These are phyloP conservation scores for Phaeolepiota aurea DNA, from an alignment of 768 basidiomycete species.

Conservation along the genomic window DNA sequence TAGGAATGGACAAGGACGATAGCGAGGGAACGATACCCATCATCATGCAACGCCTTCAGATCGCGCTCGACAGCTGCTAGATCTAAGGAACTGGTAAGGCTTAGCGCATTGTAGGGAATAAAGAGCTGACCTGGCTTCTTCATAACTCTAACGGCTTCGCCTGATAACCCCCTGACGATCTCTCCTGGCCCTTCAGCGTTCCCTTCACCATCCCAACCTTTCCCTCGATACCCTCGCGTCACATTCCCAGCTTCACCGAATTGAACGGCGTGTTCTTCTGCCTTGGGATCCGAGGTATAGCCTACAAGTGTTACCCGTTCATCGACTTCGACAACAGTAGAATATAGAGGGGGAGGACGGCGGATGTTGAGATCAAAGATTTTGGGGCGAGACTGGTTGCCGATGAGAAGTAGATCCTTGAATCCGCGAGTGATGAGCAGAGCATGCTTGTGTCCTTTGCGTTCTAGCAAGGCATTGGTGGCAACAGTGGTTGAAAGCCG, in stretches of 20 bases:
- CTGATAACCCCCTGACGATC: slow-evolving; percentile 75
- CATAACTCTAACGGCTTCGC: slow-evolving; percentile 83
- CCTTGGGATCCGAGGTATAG: slow-evolving; percentile 82
- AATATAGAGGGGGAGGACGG: slow-evolving; percentile 69
- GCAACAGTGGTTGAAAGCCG: slow-evolving; percentile 91
- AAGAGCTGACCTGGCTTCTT: slow-evolving; percentile 51
- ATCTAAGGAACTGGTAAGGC: slow-evolving; percentile 29
- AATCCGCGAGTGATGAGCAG: slow-evolving; percentile 89
- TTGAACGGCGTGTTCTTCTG: slow-evolving; percentile 65
- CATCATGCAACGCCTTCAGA: slow-evolving; percentile 61
- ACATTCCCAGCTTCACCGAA: slow-evolving; percentile 71
- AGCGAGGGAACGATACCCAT: slow-evolving; percentile 85
- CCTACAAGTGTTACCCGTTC: slow-evolving; percentile 94
- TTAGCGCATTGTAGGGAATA: not conserved
- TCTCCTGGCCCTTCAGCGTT: slow-evolving; percentile 74
- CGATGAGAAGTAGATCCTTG: slow-evolving; percentile 85
- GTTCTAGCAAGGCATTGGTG: slow-evolving; percentile 91
- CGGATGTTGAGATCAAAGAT: slow-evolving; percentile 94
- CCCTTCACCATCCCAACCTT: slow-evolving; percentile 65
- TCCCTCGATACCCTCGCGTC: slow-evolving; percentile 61
- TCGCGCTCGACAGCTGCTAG: slow-evolving; percentile 42
- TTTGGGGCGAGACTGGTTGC: slow-evolving; percentile 89
- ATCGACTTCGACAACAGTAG: slow-evolving; percentile 65
- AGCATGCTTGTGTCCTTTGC: slow-evolving; percentile 89
- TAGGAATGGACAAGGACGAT: slow-evolving; percentile 90